These are phyloP conservation scores for Dunaliella sp. DNA, from an alignment of 139 green algal genomes.

Conservation along the genomic window DNA sequence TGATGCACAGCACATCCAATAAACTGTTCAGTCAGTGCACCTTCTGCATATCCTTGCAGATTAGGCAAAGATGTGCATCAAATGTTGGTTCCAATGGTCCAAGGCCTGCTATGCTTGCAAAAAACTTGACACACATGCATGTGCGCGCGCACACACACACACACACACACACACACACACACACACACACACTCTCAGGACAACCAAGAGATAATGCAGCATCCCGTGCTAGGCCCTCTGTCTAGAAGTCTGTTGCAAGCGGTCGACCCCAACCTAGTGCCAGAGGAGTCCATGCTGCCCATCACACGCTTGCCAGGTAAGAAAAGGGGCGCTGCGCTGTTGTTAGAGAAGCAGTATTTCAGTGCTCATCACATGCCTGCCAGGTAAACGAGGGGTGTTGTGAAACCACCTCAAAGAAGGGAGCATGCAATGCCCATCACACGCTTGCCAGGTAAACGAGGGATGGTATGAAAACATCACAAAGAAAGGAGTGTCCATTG, in stretches of 20 bases:
- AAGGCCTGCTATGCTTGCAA: too few relatives aligned
- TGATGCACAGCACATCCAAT: too few relatives aligned
- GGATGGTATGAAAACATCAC: neutral
- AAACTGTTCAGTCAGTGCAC: too few relatives aligned
- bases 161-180: too few relatives aligned
- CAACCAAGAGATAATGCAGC: constrained; percentile 43
- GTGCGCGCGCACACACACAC: too few relatives aligned
- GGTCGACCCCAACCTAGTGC: constrained; percentile 31
- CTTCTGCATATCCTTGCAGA: too few relatives aligned
- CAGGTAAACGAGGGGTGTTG: neutral
- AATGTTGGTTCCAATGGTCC: too few relatives aligned
- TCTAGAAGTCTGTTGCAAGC: constrained; percentile 12
- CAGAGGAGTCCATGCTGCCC: constrained; percentile 42
- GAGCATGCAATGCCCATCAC: constrained; percentile 45
- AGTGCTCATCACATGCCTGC: constrained; percentile 49
- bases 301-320: constrained; percentile 48
- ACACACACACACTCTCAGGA: too few relatives aligned
- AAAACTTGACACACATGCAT: too few relatives aligned
- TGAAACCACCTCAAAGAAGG: constrained; percentile 14
- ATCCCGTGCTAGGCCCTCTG: constrained; percentile 46
- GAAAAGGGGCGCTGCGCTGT: neutral
- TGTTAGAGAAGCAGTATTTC: neutral
- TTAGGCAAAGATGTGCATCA: too few relatives aligned
- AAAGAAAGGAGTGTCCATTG: constrained; percentile 27
- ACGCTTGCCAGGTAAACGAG: constrained; percentile 25